Conservation (phyloP, 2,329 filamentous ascomycete genomes). For the Blumeriella jaapii region DNA sequence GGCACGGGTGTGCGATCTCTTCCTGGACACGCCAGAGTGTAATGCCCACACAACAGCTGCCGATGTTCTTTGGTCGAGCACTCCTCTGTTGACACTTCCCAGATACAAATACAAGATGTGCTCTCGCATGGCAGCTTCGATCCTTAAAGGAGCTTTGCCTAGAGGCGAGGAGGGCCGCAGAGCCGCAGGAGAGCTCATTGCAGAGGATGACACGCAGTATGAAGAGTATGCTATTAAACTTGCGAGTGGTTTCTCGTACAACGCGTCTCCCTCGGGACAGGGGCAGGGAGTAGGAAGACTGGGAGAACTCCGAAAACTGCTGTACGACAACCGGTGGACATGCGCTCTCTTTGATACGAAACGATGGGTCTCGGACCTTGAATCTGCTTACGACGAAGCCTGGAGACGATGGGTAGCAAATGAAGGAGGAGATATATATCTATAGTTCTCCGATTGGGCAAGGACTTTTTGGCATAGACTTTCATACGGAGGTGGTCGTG, state of each 20-base stretch:
- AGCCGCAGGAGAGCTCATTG: slow-evolving; percentile 67
- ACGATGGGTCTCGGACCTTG: slow-evolving; percentile 83
- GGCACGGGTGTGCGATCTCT: slow-evolving; percentile 84
- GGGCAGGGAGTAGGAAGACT: slow-evolving; percentile 56
- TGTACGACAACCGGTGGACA: slow-evolving; percentile 75
- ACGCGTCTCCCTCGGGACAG: slow-evolving; percentile 31
- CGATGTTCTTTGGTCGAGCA: slow-evolving; percentile 92
- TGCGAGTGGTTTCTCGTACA: slow-evolving; percentile 52
- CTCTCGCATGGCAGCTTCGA: slow-evolving; percentile 92
- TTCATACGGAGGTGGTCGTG: not conserved
- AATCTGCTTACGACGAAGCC: slow-evolving; percentile 76
- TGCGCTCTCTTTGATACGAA: slow-evolving; percentile 85
- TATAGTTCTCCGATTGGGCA: too few species aligned
- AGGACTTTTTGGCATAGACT: not conserved
- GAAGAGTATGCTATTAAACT: slow-evolving; percentile 65
- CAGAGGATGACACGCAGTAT: slow-evolving; percentile 68
- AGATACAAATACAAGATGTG: slow-evolving; percentile 98
- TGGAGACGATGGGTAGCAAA: slow-evolving; percentile 83
- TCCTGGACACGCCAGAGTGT: slow-evolving; percentile 94
- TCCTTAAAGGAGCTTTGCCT: slow-evolving; percentile 80
- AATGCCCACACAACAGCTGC: slow-evolving; percentile 97
- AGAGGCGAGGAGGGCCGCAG: slow-evolving; percentile 52
- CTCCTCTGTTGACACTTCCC: slow-evolving; percentile 79
- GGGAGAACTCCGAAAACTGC: slow-evolving; percentile 63
- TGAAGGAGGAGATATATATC: slow-evolving; percentile 85